Percentiles rank a stretch among this genome's conserved stretches.
phyloP scores from a whole-genome alignment of 139 green algal genomes.

The Chlorella sp. region DNA sequence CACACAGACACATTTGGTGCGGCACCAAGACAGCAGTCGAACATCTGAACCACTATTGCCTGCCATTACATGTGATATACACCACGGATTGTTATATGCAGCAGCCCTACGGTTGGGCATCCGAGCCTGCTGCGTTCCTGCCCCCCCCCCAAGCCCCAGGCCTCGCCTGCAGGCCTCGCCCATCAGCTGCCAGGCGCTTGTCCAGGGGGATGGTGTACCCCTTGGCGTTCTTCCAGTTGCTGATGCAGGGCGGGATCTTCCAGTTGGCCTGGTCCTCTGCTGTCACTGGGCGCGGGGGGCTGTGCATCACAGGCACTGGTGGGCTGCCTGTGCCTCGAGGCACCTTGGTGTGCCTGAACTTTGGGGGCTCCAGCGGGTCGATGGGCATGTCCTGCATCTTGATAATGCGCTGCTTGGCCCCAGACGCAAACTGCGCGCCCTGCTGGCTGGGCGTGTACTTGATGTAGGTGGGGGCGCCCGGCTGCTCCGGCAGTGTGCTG shows the following conservation, averaged over 20 bases:
- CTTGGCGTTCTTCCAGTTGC: slow-evolving; percentile 97
- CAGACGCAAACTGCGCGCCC: slow-evolving; percentile 50
- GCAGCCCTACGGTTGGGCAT: too few relatives aligned
- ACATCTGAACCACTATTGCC: too few relatives aligned
- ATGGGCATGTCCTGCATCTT: slow-evolving; percentile 95
- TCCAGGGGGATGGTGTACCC: slow-evolving; percentile 99
- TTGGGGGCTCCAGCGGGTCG: slow-evolving; percentile 95
- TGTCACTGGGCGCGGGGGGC: slow-evolving; percentile 78
- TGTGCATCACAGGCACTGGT: slow-evolving; percentile 95
- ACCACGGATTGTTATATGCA: too few relatives aligned
- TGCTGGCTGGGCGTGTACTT: slow-evolving; percentile 84
- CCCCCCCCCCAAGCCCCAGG: too few relatives aligned
- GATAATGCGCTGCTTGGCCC: slow-evolving; percentile 85
- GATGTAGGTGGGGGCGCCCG: slow-evolving; percentile 77
- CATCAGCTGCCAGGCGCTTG: slow-evolving; percentile 96
- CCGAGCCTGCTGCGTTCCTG: too few relatives aligned
- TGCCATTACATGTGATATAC: too few relatives aligned
- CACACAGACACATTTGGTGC: too few relatives aligned
- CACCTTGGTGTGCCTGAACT: slow-evolving; percentile 91
- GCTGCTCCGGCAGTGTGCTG: slow-evolving; percentile 64
- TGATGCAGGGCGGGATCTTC: slow-evolving; percentile 98
- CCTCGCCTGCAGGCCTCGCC: slow-evolving; percentile 88
- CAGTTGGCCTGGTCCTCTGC: slow-evolving; percentile 90
- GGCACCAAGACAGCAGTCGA: too few relatives aligned
- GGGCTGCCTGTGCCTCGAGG: slow-evolving; percentile 74